phyloP scores from a whole-genome alignment of 306 rosid genomes.

The Dryas octopetala region DNA sequence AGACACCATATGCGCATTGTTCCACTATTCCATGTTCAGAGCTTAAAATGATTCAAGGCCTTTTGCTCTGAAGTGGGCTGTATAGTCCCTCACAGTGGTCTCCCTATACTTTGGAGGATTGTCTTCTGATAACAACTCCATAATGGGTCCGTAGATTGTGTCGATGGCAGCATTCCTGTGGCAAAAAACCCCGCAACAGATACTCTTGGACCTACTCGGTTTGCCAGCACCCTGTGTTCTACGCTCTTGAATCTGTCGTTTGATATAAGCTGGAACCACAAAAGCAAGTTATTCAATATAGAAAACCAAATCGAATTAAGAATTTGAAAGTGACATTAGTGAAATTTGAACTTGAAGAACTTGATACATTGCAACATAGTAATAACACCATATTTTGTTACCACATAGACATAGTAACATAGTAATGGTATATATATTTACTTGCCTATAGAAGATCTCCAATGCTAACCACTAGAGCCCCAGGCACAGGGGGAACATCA shows the following conservation, averaged over 20 bases:
- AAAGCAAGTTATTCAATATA: background rate
- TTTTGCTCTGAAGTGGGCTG: background rate
- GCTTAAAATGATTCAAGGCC: background rate
- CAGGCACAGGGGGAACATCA: background rate
- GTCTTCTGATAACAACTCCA: slow-evolving; percentile 4
- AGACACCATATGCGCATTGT: too few species aligned
- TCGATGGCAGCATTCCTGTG: slow-evolving; percentile 11
- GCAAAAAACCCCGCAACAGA: background rate
- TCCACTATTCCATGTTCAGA: background rate
- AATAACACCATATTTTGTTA: too few species aligned
- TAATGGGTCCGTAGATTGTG: slow-evolving; percentile 10
- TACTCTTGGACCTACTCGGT: slow-evolving; percentile 15
- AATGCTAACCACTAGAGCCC: slow-evolving; percentile 20
- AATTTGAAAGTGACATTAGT: too few species aligned
- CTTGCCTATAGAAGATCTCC: slow-evolving; percentile 31
- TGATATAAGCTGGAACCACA: background rate
- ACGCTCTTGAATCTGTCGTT: slow-evolving; percentile 48
- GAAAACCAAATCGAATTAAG: background rate
- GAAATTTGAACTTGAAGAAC: too few species aligned
- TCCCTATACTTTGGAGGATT: slow-evolving; percentile 18
- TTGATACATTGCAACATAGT: too few species aligned
- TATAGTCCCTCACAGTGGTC: slow-evolving; percentile 4
- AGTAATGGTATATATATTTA: background rate
- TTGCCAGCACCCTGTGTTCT: slow-evolving; percentile 35
- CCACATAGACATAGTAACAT: too few species aligned